These are phyloP conservation scores for Rubroshorea leprosula DNA, from an alignment of 345 rosid genomes.

Conservation along the genomic window DNA sequence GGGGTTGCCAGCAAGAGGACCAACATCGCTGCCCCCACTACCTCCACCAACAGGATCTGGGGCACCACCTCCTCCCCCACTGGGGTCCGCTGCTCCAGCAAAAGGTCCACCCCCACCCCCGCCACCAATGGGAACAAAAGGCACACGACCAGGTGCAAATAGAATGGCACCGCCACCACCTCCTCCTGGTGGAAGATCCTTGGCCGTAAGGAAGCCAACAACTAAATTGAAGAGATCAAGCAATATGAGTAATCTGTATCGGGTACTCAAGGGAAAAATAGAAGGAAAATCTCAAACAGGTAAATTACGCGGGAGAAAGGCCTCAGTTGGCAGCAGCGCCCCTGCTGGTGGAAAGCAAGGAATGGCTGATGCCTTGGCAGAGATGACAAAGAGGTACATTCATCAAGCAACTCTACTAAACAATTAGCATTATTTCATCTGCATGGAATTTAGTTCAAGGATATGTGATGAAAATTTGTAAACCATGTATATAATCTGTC, in stretches of 20 bases:
- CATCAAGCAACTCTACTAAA: too few relatives aligned
- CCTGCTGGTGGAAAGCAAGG: conserved; percentile 66
- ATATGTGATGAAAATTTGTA: not conserved
- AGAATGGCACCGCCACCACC: conserved; percentile 63
- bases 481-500: not conserved
- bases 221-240: conserved; percentile 80
- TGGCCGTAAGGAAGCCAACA: conserved; percentile 52
- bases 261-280: conserved; percentile 67
- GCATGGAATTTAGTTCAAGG: not conserved
- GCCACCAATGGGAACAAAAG: conserved; percentile 28
- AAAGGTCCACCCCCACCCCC: conserved; percentile 29
- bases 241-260: conserved; percentile 59
- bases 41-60: conserved; percentile 27
- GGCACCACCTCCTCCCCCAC: conserved; percentile 26
- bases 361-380: conserved; percentile 93
- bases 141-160: conserved; percentile 23
- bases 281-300: conserved; percentile 54
- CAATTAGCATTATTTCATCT: too few relatives aligned
- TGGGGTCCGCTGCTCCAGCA: conserved; percentile 22
- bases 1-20: conserved; percentile 4
- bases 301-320: conserved; percentile 31
- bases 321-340: conserved; percentile 18
- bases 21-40: conserved; percentile 26
- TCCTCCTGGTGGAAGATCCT: conserved; percentile 40
- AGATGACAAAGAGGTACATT: conserved; percentile 75